phyloP scores from a whole-genome alignment of 2,329 filamentous ascomycete species.

The Talaromyces marneffei region DNA sequence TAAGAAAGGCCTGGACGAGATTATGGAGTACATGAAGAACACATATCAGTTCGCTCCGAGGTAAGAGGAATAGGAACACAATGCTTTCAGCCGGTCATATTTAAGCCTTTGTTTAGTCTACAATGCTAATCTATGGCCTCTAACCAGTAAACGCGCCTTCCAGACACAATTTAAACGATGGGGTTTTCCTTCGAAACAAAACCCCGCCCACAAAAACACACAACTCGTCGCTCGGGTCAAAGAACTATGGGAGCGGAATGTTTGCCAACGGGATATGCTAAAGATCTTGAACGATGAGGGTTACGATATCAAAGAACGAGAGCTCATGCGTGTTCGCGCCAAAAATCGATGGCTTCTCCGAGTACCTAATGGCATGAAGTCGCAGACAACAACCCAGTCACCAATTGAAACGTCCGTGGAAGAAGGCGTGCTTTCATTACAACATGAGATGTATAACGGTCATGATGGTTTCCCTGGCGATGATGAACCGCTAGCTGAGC shows the following conservation, averaged over 20 bases:
- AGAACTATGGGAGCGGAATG: conserved; percentile 72
- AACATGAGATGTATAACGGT: conserved; percentile 35
- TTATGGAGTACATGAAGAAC: conserved; percentile 64
- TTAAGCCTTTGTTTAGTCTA: not conserved
- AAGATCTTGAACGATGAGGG: conserved; percentile 64
- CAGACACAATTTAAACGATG: conserved; percentile 72
- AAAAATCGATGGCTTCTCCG: conserved; percentile 65
- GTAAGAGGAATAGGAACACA: no score
- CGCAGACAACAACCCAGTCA: conserved; percentile 25
- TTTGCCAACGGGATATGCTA: conserved; percentile 67
- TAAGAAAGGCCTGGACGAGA: conserved; percentile 65
- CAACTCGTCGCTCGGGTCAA: conserved; percentile 63
- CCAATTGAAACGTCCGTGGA: conserved; percentile 23
- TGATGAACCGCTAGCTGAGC: conserved; percentile 23
- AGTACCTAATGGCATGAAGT: conserved; percentile 54
- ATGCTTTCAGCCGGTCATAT: no score
- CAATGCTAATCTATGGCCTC: not conserved
- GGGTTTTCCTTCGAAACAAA: conserved; percentile 71
- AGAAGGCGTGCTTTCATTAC: conserved; percentile 33
- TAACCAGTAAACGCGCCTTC: conserved; percentile 61
- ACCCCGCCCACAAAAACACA: conserved; percentile 64
- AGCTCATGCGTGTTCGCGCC: conserved; percentile 63
- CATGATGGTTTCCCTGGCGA: conserved; percentile 24
- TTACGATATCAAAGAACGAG: conserved; percentile 64
- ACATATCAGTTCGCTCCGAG: conserved; percentile 64